Conservation (phyloP, 1,139 yeast species). For the Lodderomyces margitis region DNA sequence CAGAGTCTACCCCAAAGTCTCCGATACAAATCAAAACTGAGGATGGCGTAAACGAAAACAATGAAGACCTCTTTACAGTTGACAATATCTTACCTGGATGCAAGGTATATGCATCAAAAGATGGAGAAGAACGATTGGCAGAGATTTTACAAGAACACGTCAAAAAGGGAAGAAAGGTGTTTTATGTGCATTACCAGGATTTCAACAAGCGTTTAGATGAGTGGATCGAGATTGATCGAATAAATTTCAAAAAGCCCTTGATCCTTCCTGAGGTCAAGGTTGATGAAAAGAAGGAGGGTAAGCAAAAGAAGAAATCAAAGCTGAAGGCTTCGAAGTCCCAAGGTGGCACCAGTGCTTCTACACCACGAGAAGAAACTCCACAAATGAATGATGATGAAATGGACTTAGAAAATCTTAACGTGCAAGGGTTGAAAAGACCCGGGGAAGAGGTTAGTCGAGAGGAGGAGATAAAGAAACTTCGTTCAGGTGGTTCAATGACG, state of each 20-base stretch:
- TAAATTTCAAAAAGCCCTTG: slow-evolving; percentile 67
- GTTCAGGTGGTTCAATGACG: slow-evolving; percentile 96
- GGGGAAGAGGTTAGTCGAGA: slow-evolving; percentile 78
- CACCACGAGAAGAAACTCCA: slow-evolving; percentile 19
- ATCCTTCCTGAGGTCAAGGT: slow-evolving; percentile 68
- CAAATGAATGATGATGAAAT: slow-evolving; percentile 57
- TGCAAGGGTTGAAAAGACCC: slow-evolving; percentile 68
- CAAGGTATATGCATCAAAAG: slow-evolving; percentile 78
- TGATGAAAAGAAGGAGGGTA: slow-evolving; percentile 35
- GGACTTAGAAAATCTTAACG: slow-evolving; percentile 85
- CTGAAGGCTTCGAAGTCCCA: slow-evolving; percentile 17
- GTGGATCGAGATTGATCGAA: slow-evolving; percentile 75
- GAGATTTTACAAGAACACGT: slow-evolving; percentile 78
- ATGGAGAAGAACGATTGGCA: slow-evolving; percentile 75
- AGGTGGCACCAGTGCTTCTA: slow-evolving; percentile 19
- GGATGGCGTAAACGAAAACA: neutral
- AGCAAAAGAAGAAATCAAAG: slow-evolving; percentile 18
- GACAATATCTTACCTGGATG: slow-evolving; percentile 68
- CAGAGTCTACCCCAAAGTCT: neutral
- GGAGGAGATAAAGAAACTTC: slow-evolving; percentile 85
- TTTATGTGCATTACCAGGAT: slow-evolving; percentile 91
- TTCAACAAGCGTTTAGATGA: slow-evolving; percentile 90
- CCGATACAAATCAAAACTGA: slow-evolving; percentile 5
- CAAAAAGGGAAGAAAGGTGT: slow-evolving; percentile 74
- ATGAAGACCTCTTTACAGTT: slow-evolving; percentile 24